Evolutionary conservation across 345 rosid genomes (phyloP).

Genomic region (Gossypium sturtianum): DNA sequence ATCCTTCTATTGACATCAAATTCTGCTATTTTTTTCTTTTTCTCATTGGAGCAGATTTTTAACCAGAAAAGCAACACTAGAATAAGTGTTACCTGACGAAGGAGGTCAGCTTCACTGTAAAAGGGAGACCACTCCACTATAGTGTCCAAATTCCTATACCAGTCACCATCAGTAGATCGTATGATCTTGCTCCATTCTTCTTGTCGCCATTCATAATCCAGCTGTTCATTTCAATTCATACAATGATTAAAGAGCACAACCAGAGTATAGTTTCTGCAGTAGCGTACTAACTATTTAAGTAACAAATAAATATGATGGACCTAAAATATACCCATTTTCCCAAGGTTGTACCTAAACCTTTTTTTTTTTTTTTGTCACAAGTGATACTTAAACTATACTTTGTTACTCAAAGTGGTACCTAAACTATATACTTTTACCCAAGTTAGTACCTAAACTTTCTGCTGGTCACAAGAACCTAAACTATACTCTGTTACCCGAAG

Average conservation of each 20-base stretch:
- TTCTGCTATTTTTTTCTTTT: not conserved
- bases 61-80: not conserved
- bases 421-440: no score
- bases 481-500: no score
- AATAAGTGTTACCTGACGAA: slow-evolving; percentile 52
- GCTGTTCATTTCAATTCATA: slow-evolving; percentile 40
- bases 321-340: no score
- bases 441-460: no score
- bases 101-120: slow-evolving; percentile 66
- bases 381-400: no score
- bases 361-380: not conserved
- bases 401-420: no score
- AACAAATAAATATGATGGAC: not conserved
- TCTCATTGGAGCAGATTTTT: not conserved
- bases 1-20: not conserved
- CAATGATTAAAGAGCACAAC: not conserved
- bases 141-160: slow-evolving; percentile 64
- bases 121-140: slow-evolving; percentile 83
- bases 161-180: slow-evolving; percentile 50
- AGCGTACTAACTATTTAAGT: not conserved
- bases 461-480: no score
- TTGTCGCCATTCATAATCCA: slow-evolving; percentile 62
- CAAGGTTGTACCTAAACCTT: not conserved
- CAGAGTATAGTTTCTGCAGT: not conserved
- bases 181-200: slow-evolving; percentile 48